These are phyloP conservation scores for Cornus florida DNA, from an alignment of 148 eudicot species.

Conservation along the genomic window DNA sequence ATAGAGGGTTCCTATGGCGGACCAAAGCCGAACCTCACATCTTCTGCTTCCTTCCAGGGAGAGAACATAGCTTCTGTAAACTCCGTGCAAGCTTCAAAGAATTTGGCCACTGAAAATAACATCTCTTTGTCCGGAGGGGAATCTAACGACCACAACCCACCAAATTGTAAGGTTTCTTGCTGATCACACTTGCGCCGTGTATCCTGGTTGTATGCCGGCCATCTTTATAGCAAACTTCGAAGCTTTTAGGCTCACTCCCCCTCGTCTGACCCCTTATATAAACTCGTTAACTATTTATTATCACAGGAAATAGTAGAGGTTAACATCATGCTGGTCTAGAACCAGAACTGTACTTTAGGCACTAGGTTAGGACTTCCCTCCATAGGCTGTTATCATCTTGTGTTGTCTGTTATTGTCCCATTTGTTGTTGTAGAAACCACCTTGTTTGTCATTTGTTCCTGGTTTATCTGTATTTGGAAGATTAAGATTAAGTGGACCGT, in stretches of 20 bases:
- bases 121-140: constrained; percentile 44
- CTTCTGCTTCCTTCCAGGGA: constrained; percentile 46
- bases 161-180: constrained; percentile 46
- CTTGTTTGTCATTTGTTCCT: constrained; percentile 12
- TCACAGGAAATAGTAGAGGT: constrained; percentile 7
- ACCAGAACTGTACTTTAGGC: constrained; percentile 12
- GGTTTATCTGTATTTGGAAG: constrained; percentile 9
- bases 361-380: constrained; percentile 12
- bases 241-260: constrained; percentile 10
- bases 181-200: constrained; percentile 26
- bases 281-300: constrained; percentile 1
- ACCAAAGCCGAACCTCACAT: constrained; percentile 42
- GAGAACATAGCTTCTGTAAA: constrained; percentile 39
- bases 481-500: not conserved
- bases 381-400: not conserved
- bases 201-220: constrained; percentile 5
- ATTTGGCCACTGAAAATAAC: constrained; percentile 34
- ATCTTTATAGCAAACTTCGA: not conserved
- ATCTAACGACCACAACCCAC: constrained; percentile 42
- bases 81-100: constrained; percentile 39
- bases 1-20: constrained; percentile 35
- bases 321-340: not conserved
- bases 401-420: constrained; percentile 10
- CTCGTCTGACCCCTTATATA: constrained; percentile 16
- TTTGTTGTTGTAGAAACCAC: constrained; percentile 13